Percentiles rank a stretch among this genome's conserved stretches.
Conservation (phyloP, 495 filamentous ascomycete species). For the Aspergillus asperescens region DNA sequence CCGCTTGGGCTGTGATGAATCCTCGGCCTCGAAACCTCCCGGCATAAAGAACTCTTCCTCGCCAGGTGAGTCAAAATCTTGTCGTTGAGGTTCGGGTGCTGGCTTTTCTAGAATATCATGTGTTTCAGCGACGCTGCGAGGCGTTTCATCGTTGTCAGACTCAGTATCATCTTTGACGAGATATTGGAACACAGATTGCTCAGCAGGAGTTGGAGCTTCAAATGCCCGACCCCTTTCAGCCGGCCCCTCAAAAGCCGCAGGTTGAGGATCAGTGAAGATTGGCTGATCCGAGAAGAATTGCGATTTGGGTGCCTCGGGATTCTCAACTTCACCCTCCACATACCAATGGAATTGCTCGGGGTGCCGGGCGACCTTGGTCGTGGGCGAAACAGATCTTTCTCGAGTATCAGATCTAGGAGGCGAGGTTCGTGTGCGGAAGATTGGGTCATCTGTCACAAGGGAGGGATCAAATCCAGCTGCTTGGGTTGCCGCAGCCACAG, state of each 20-base stretch:
- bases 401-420: slow-evolving; percentile 55
- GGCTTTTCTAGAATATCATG: neutral
- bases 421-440: slow-evolving; percentile 57
- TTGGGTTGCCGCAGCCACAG: slow-evolving; percentile 62
- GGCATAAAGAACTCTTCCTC: slow-evolving; percentile 36
- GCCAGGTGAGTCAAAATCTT: slow-evolving; percentile 17
- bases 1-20: slow-evolving; percentile 12
- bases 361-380: slow-evolving; percentile 39
- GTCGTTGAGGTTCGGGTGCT: neutral
- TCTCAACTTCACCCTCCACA: slow-evolving; percentile 34
- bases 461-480: slow-evolving; percentile 66
- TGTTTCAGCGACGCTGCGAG: neutral
- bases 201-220: slow-evolving; percentile 18
- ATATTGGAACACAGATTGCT: slow-evolving; percentile 30
- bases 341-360: slow-evolving; percentile 28
- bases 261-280: slow-evolving; percentile 22
- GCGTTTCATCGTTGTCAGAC: neutral
- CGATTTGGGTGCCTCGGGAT: neutral
- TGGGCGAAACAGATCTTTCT: slow-evolving; percentile 38
- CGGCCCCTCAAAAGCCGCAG: slow-evolving; percentile 7
- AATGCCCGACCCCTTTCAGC: neutral
- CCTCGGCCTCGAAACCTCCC: slow-evolving; percentile 35
- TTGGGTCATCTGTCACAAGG: slow-evolving; percentile 61
- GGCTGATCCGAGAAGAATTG: slow-evolving; percentile 21
- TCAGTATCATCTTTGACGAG: slow-evolving; percentile 17